A percentile compares a stretch with the other conserved stretches of the same genome.
Conservation (phyloP, 1,284 basidiomycete species). For the Chiua sp. region DNA sequence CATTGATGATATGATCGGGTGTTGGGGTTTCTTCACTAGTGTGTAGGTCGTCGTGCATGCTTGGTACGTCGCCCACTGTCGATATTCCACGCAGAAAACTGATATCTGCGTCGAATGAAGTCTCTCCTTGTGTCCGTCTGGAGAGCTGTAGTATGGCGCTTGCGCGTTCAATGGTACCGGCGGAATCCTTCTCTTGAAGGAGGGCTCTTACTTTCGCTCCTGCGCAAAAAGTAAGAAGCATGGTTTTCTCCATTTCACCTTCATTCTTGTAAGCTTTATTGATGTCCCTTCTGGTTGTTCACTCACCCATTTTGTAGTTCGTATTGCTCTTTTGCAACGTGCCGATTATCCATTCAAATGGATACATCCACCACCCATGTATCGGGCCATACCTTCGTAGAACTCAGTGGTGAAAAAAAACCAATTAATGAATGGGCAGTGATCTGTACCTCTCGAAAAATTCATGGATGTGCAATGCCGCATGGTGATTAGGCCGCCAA, state of each 20-base stretch:
- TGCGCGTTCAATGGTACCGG: neutral
- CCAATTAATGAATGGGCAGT: no score
- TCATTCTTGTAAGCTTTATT: neutral
- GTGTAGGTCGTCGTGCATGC: neutral
- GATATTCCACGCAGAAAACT: neutral
- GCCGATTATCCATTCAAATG: constrained; percentile 29
- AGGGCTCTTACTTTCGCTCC: neutral
- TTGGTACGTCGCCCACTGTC: no score
- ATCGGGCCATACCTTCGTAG: constrained; percentile 28
- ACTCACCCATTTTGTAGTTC: constrained; percentile 19
- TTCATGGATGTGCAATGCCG: constrained; percentile 22
- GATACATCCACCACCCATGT: constrained; percentile 35
- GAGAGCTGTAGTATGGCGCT: neutral
- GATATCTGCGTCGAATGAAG: neutral
- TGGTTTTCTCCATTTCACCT: neutral
- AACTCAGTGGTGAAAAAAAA: no score
- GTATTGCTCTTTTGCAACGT: constrained; percentile 26
- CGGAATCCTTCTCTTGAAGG: neutral
- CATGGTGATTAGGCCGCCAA: constrained; percentile 26
- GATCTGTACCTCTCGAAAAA: constrained; percentile 27
- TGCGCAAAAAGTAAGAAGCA: neutral
- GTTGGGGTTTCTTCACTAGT: neutral
- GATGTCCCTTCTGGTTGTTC: neutral
- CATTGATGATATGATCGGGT: neutral
- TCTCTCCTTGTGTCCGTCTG: neutral